These are phyloP conservation scores for Scedosporium dehoogii DNA, from an alignment of 2,329 filamentous ascomycete genomes.

Conservation along the genomic window DNA sequence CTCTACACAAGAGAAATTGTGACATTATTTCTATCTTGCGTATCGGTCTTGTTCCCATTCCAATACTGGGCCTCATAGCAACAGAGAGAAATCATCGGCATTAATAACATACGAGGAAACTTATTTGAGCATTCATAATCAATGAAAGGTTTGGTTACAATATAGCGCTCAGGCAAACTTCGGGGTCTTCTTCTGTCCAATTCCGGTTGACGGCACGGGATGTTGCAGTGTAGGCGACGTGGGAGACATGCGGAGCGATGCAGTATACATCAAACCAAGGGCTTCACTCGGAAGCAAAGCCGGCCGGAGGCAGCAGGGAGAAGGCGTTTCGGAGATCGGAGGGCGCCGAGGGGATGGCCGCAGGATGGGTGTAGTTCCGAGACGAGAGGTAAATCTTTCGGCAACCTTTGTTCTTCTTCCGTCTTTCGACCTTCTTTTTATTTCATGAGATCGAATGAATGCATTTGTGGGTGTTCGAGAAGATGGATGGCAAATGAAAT, in stretches of 20 bases:
- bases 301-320: background rate
- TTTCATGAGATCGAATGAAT: background rate
- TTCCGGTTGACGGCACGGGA: background rate
- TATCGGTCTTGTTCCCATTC: too few species aligned
- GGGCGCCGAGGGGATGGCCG: background rate
- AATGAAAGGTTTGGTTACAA: background rate
- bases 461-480: background rate
- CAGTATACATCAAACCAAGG: background rate
- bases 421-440: background rate
- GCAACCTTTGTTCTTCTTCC: background rate
- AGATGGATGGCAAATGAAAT: too few species aligned
- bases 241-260: background rate
- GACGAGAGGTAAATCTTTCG: background rate
- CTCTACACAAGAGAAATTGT: too few species aligned
- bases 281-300: background rate
- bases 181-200: background rate
- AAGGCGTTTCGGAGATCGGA: background rate
- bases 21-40: too few species aligned
- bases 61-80: too few species aligned
- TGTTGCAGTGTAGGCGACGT: background rate
- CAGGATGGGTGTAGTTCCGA: background rate
- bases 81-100: too few species aligned
- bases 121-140: constrained; percentile 46
- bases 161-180: background rate
- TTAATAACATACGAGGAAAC: constrained; percentile 39